Conservation (phyloP, 768 basidiomycete genomes). For the Auriscalpium microsporum region DNA sequence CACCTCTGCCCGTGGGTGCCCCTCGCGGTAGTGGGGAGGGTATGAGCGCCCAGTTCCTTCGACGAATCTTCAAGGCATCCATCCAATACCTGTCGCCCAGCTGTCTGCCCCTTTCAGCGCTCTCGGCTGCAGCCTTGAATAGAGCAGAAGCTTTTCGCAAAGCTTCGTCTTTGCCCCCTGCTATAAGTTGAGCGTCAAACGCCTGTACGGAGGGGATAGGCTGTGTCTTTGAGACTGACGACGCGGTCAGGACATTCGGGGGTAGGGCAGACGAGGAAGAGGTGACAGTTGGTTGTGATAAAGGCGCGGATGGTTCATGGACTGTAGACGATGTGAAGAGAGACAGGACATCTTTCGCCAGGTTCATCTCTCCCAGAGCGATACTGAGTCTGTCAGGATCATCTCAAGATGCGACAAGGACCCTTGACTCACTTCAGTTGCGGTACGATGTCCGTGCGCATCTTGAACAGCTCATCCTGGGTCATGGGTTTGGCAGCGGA, state of each 20-base stretch:
- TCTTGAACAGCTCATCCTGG: constrained; percentile 60
- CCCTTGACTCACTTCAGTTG: constrained; percentile 57
- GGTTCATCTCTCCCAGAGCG: constrained; percentile 72
- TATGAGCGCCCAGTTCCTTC: constrained; percentile 72
- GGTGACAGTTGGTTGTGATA: not conserved
- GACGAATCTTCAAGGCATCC: constrained; percentile 67
- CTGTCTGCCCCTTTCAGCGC: constrained; percentile 54
- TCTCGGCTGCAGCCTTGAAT: constrained; percentile 60
- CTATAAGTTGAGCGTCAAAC: constrained; percentile 61
- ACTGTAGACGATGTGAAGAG: constrained; percentile 39
- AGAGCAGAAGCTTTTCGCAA: constrained; percentile 64
- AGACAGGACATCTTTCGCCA: constrained; percentile 62
- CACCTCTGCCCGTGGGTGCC: constrained; percentile 62
- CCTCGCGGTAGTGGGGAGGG: constrained; percentile 72
- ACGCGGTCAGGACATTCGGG: constrained; percentile 40
- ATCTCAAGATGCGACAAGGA: not conserved
- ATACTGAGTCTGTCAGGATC: constrained; percentile 33
- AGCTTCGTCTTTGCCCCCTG: constrained; percentile 77
- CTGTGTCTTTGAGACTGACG: constrained; percentile 54
- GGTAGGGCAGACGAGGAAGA: not conserved
- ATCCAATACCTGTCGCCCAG: constrained; percentile 74
- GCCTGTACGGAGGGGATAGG: constrained; percentile 47
- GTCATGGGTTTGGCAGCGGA: constrained; percentile 48
- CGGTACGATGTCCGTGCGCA: constrained; percentile 64
- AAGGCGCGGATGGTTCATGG: constrained; percentile 1